Percentiles rank a stretch among this genome's conserved stretches.
Evolutionary conservation across 371 early-diverging fungal genomes (phyloP).

Genomic region (Mucor irregularis): DNA sequence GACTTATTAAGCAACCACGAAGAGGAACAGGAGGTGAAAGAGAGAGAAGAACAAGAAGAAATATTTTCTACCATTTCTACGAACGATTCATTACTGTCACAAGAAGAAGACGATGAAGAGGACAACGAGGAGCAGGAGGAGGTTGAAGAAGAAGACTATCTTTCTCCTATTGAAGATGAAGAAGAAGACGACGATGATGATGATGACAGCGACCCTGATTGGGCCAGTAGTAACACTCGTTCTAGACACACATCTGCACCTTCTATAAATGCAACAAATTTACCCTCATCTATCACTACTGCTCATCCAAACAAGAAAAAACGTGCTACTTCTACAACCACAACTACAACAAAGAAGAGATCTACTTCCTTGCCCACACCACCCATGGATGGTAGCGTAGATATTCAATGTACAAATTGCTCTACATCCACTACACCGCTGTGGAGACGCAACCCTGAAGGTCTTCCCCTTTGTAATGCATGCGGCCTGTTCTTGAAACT

Average conservation of each 20-base stretch:
- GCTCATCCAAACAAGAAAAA: too few relatives aligned
- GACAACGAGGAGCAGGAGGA: slow-evolving; percentile 3
- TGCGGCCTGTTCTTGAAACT: slow-evolving; percentile 37
- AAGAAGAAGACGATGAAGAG: slow-evolving; percentile 1
- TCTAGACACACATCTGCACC: too few relatives aligned
- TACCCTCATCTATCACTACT: too few relatives aligned
- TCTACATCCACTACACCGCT: slow-evolving; percentile 34
- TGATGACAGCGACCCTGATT: slow-evolving; percentile 20
- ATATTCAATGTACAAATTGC: slow-evolving; percentile 27
- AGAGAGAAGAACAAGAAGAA: not conserved
- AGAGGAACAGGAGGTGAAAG: not conserved
- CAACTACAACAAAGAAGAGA: slow-evolving; percentile 7
- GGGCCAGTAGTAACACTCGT: not conserved
- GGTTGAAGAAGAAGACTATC: not conserved
- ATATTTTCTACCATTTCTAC: too few relatives aligned
- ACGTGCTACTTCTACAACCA: too few relatives aligned
- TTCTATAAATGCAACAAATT: too few relatives aligned
- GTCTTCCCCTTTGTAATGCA: slow-evolving; percentile 33
- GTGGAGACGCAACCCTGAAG: slow-evolving; percentile 35
- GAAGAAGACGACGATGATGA: slow-evolving; percentile 12
- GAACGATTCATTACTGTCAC: not conserved
- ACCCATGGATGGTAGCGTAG: too few relatives aligned
- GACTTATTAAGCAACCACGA: too few relatives aligned
- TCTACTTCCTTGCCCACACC: not conserved
- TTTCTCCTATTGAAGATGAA: not conserved